phyloP scores from a whole-genome alignment of 208 protist species.

The Porcisia deanei region DNA sequence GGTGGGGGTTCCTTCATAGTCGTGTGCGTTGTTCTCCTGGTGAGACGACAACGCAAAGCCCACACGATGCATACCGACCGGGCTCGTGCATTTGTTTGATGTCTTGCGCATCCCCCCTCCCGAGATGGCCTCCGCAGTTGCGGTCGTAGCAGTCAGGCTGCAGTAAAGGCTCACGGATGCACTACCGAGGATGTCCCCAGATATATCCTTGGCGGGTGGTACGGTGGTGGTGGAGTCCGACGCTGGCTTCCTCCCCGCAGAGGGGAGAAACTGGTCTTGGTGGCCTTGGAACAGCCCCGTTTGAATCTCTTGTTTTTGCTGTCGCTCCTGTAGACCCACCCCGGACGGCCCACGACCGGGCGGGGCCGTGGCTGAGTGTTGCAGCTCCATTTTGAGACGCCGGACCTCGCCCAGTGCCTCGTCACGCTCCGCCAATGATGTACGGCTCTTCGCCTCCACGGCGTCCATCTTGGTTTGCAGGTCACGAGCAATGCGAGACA shows the following conservation, averaged over 20 bases:
- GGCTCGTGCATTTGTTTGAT: neutral
- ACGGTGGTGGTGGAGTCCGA: neutral
- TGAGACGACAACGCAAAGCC: neutral
- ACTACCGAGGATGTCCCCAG: neutral
- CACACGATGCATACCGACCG: neutral
- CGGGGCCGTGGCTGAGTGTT: constrained; percentile 21
- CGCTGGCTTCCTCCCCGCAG: neutral
- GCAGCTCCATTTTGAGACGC: constrained; percentile 46
- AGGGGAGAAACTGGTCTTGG: constrained; percentile 7
- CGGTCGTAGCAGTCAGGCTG: neutral
- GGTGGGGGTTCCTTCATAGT: neutral
- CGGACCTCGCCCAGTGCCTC: constrained; percentile 48
- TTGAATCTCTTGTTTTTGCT: neutral
- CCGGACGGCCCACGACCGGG: neutral
- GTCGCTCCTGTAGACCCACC: neutral
- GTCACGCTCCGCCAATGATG: constrained; percentile 72
- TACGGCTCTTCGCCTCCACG: constrained; percentile 66
- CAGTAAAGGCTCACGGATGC: neutral
- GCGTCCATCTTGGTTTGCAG: constrained; percentile 75
- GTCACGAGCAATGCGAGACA: constrained; percentile 72
- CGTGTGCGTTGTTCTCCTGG: neutral
- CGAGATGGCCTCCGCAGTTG: neutral
- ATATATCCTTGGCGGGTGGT: no score
- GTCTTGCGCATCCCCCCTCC: neutral
- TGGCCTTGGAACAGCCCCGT: neutral